Base-by-base conservation (phyloP, 306 rosid genomes). In the Dalbergia oliveri region DNA sequence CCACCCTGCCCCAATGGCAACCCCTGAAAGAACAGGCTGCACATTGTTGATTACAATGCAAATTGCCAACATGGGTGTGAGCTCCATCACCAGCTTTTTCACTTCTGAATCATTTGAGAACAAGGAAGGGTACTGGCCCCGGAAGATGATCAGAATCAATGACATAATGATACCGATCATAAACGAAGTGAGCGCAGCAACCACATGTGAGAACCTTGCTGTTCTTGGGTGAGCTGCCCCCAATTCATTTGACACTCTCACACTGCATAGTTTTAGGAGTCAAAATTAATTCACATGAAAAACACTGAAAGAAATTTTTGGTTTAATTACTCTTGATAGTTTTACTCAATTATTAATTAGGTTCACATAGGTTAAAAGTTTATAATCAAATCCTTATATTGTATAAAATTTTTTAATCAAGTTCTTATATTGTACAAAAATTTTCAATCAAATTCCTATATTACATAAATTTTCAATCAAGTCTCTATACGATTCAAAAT, bases 1-100 rank as follows among this genome's bases (percentile, higher is more conserved):
- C 97, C 98, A 94, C 1, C 97, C 98, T 5, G 98, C 98, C 6
- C 98, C 97, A 62, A 92, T 81, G 9, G 97, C 98, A 11, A 92
- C 98, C 7, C 98, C 97, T 2, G 98, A 90, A 39, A 94, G 91
- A 69, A 94, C 97, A 0, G 98, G 98, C 5, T 94, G 98, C 41
- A 94, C 56, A 53, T 88, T 94, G 85, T 94, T 84, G 79, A 94
- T 86, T 51, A 92, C 39, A 71, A 94, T 92, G 88, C 94, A 89
- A 11, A 73, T 1, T 14, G 91, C 94, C 73, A 92, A 81, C 84
- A 92, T 18, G 0, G 94, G 97, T 5, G 97, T 94, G 14, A 94
- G 88, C 19, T 88, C 51, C 71, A n/a, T 45, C 3, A 92, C 97
- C 1, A 87, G 73, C 4, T 65, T 23, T 63, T 84, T 35, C 11